Evolutionary conservation across 306 rosid genomes (phyloP), one percentile per base, ranked within the genome.

Genomic region (Malus orientalis): DNA sequence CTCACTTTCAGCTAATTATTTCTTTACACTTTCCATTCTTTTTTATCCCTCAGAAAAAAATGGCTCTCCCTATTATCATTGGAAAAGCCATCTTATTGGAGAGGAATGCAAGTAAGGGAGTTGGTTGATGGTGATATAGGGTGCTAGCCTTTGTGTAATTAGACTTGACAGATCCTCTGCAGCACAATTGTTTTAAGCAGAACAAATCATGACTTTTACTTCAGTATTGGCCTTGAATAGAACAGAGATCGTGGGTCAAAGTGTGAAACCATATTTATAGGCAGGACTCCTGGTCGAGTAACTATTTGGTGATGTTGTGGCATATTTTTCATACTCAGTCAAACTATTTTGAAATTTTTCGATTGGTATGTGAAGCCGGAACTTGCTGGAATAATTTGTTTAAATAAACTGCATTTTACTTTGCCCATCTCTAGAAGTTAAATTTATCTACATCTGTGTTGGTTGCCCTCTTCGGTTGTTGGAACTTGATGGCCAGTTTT

Each of bases 1-100:
- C 78, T 78, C 23, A 64, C 36, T 45, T 79, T 74, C 38, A 45
- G 75, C 69, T 69, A 59, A 58, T 19, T 53, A 32, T 15, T 62
- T 80, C 74, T 85, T 86, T 71, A 78, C 79, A 27, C 77, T 75
- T 81, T 79, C 71, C 63, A 67, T 42, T 84, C 78, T 40, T 79
- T 81, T 89, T 81, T 76, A 73, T 81, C 81, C 75, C 81, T 85
- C 88, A 78, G 89, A 84, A 67, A 73, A 67, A 75, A 78, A 61
- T 76, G 57, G 73, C 76, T 84, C 77, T 74, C 71, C 64, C 79
- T 47, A 49, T 83, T 73, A 79, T 75, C 76, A 67, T 76, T 83
- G 82, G 81, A 77, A 82, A 79, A 72, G 81, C 74, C 42, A 59
- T 78, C 76, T 45, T 78, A 19, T 82, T 81, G 81, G 84, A 81